Base-by-base conservation (phyloP, 192 early-diverging fungal species). In the Spinellus fusiger region DNA sequence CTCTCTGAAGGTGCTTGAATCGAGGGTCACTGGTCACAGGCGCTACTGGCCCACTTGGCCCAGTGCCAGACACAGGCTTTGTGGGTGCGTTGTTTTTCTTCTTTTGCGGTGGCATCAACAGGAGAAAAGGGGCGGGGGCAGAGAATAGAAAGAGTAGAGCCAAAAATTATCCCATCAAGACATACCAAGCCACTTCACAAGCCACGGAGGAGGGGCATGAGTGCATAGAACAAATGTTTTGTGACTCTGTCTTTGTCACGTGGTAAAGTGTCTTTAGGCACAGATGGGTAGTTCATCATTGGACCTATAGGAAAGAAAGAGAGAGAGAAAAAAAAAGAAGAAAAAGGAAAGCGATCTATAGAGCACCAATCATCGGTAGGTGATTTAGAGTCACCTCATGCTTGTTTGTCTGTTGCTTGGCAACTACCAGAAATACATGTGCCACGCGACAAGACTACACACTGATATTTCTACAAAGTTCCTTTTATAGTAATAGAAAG, bases 1-100 rank as follows among this genome's bases (percentile, higher is more conserved):
- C 94, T 12, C 79, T 72, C 56, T 88, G 86, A 18, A 93, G 82
- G 64, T 84, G 83, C 4, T 77, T 59, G 68, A 96, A 96, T 49
- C 94, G 85, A 40, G 84, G 63, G 70, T 96, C 94, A 4, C 63
- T 48, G 12, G 79, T 78, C 27, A 80, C 54, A 35, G 68, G 63
- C 28, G 9, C 26, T 12, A 34, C 51, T 9, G 29, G 35, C 29
- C 10, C 47, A 26, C 38, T 37, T n/a, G n/a, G n/a, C n/a, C n/a
- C n/a, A n/a, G n/a, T n/a, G 40, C 18, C 40, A 3, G 13, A 18
- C 1, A 12, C 40, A 10, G 40, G 40, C 18, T 44, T 44, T 12
- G 40, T n/a, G 40, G 13, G 10, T 44, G n/a, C n/a, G n/a, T 44
- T 44, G 40, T 12, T 44, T n/a, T 44, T 44, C 40, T 44, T 44